Conservation (phyloP, 2,329 filamentous ascomycete genomes). For the Capronia epimyces region DNA sequence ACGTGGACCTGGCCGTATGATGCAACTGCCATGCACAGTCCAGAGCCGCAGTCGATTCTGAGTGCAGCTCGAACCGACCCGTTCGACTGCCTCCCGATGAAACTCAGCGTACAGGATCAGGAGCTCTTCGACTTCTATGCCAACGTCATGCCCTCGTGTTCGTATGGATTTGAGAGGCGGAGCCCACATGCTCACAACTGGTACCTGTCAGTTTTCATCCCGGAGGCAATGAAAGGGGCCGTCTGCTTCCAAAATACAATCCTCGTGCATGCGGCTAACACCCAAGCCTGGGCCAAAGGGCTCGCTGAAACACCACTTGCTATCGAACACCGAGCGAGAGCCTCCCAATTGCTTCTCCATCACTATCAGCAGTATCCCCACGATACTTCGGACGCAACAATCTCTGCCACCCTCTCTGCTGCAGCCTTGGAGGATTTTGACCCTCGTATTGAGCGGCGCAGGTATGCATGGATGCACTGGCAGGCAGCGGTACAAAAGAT, state of each 20-base stretch:
- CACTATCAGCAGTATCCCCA: constrained; percentile 32
- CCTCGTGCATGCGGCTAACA: constrained; percentile 38
- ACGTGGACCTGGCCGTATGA: not conserved
- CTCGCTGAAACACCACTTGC: constrained; percentile 32
- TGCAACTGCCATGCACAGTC: constrained; percentile 12
- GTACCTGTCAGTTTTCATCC: constrained; percentile 38
- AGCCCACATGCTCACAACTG: constrained; percentile 36
- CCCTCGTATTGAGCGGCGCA: constrained; percentile 36
- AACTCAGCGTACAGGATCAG: constrained; percentile 32
- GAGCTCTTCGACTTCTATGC: constrained; percentile 39
- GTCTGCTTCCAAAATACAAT: constrained; percentile 38
- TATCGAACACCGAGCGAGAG: constrained; percentile 34
- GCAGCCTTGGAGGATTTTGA: constrained; percentile 40
- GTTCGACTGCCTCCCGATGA: constrained; percentile 36
- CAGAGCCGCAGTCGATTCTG: constrained; percentile 33
- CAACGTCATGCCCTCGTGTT: constrained; percentile 38
- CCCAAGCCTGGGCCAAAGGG: constrained; percentile 36
- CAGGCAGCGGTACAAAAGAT: constrained; percentile 38
- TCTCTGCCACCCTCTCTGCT: constrained; percentile 38
- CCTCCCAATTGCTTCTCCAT: constrained; percentile 34
- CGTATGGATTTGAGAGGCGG: constrained; percentile 36
- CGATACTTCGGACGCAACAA: constrained; percentile 37
- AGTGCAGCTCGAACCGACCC: constrained; percentile 38
- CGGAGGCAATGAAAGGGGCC: constrained; percentile 39
- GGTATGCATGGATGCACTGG: constrained; percentile 40